Base-by-base conservation (phyloP, 2,329 filamentous ascomycete genomes). In the Bipolaris bicolor region DNA sequence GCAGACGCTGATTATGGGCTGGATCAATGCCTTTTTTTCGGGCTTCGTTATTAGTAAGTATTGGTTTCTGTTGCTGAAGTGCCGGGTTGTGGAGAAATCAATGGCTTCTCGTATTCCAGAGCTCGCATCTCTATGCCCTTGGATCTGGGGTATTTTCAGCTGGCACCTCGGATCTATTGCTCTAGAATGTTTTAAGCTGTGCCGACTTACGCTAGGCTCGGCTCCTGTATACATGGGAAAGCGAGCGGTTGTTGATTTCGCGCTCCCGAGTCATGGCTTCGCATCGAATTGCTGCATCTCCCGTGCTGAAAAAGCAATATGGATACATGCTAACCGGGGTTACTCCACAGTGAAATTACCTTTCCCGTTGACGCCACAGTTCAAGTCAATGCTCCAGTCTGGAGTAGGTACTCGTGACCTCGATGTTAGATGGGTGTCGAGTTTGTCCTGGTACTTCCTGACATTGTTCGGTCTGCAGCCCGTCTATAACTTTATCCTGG, bases 21-120 rank as follows among this genome's bases (percentile, higher is more conserved):
- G 95, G 95, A 98, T 99, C 76, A 99, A 99, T 80, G 93, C 95
- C 0, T 99, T 98, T 76, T 99, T 99, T 72, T 96, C 92, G 50
- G 95, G 95, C 31, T 99, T 97, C 74, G 95, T 99, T 46, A 97
- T 99, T 62, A 92, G 92, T 96, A 82, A 71, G 87, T 83, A 24
- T 43, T 16, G 22, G 13, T 26, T 43, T 43, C 9, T 22, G 4
- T 43, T 16, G 13, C 13, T 26, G 40, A 43, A 3, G 22, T n/a
- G n/a, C 29, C 29, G 29, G 29, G 29, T 31, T 31, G 29, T 31
- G 10, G 29, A 31, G 29, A 11, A 13, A 31, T 13, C 10, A 31
- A 31, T 31, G 29, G 29, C 29, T 31, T 31, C 29, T 31, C 29
- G 29, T 31, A 31, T 31, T 31, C 29, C 29, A 11, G 10, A 13